A percentile compares a stretch with the other conserved stretches of the same genome.
Conservation (phyloP, 2,329 filamentous ascomycete species). For the Simplicillium sp. region DNA sequence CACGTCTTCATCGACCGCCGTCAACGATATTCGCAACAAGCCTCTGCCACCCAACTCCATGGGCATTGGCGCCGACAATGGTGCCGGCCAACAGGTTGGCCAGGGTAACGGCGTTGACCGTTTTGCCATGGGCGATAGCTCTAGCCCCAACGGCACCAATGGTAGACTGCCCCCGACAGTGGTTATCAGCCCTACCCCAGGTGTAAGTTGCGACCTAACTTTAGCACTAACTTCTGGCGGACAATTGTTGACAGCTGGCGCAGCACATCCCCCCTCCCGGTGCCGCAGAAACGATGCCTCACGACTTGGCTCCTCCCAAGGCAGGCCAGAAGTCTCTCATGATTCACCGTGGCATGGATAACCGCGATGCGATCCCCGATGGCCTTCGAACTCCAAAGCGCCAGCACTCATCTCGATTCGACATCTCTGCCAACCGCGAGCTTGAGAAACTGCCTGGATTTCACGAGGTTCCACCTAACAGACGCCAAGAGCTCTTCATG, state of each 20-base stretch:
- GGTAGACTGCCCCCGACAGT: conserved; percentile 67
- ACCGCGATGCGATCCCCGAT: conserved; percentile 85
- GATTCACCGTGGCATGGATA: conserved; percentile 76
- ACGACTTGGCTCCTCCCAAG: conserved; percentile 90
- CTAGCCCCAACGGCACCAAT: conserved; percentile 25
- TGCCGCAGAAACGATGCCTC: conserved; percentile 93
- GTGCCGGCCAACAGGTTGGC: conserved; percentile 20
- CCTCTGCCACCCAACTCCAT: conserved; percentile 53
- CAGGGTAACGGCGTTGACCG: conserved; percentile 27
- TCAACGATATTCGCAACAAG: conserved; percentile 81
- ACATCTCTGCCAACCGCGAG: conserved; percentile 93
- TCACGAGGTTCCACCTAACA: conserved; percentile 91
- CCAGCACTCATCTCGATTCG: conserved; percentile 95
- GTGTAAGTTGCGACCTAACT: conserved; percentile 45
- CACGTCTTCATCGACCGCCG: conserved; percentile 78
- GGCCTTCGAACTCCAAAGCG: conserved; percentile 90
- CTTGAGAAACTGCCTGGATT: conserved; percentile 96
- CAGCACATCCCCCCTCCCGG: conserved; percentile 90
- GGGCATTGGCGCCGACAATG: conserved; percentile 9
- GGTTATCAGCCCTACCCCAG: conserved; percentile 88
- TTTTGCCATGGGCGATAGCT: conserved; percentile 25
- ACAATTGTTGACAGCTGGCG: conserved; percentile 1
- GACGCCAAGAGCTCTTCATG: conserved; percentile 96
- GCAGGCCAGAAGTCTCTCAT: conserved; percentile 81
- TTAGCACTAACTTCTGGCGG: background rate